These are phyloP conservation scores for Trametes hirsuta DNA, from an alignment of 1,284 basidiomycete species.

Conservation along the genomic window DNA sequence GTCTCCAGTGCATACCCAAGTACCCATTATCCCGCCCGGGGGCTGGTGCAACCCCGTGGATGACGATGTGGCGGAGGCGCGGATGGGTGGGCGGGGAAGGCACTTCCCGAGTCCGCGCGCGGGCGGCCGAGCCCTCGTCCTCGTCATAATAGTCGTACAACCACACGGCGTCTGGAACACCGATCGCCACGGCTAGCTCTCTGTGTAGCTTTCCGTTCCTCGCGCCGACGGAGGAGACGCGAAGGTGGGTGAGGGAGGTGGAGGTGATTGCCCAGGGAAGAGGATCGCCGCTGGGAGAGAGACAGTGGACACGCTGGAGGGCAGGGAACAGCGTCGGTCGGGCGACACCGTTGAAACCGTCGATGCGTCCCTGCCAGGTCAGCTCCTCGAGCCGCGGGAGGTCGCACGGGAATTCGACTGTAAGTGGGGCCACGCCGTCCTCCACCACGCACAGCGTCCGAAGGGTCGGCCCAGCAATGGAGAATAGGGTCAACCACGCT, in stretches of 20 bases:
- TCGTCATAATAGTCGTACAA: too few species aligned
- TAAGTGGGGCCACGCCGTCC: background rate
- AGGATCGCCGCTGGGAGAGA: background rate
- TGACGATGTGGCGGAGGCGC: background rate
- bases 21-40: background rate
- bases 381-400: constrained; percentile 12
- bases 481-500: background rate
- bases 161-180: background rate
- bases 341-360: background rate
- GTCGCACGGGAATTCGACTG: background rate
- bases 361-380: background rate
- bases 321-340: background rate
- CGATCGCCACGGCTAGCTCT: constrained; percentile 2
- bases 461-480: background rate
- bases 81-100: background rate
- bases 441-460: constrained; percentile 5
- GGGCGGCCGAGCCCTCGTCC: background rate
- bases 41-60: background rate
- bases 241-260: constrained; percentile 7
- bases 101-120: background rate
- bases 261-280: background rate
- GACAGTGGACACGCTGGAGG: constrained; percentile 9
- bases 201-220: background rate
- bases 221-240: background rate
- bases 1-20: background rate